A percentile compares a stretch with the other conserved stretches of the same genome.
Evolutionary conservation across 2,329 filamentous ascomycete genomes (phyloP).

Genomic region (Colletotrichum magnum): DNA sequence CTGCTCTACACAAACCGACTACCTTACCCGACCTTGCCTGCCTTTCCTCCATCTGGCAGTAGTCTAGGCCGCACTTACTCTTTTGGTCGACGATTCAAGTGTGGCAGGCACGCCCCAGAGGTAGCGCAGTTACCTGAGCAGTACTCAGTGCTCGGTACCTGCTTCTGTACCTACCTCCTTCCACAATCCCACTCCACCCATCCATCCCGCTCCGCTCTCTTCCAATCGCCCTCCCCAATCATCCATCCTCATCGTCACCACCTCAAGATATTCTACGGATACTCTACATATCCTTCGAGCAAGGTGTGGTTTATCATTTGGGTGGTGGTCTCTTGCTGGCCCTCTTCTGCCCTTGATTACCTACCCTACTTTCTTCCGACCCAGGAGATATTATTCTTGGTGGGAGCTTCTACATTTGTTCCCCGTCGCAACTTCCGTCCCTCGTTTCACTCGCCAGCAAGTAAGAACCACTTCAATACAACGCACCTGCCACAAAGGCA

Average conservation of each 20-base stretch:
- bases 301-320: constrained; percentile 1
- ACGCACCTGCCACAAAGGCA: not conserved
- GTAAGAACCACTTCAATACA: not conserved
- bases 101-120: constrained; percentile 16
- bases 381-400: not conserved
- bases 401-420: not conserved
- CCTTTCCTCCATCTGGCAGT: constrained; percentile 25
- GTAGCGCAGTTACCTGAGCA: not conserved
- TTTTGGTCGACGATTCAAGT: constrained; percentile 25
- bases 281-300: constrained; percentile 5
- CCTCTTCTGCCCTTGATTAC: constrained; percentile 1
- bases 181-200: constrained; percentile 15
- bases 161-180: constrained; percentile 29
- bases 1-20: constrained; percentile 16
- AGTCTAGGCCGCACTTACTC: constrained; percentile 27
- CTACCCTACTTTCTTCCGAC: no score
- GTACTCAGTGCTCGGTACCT: constrained; percentile 34
- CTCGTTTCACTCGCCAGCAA: constrained; percentile 18
- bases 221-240: constrained; percentile 16
- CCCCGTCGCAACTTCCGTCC: constrained; percentile 2
- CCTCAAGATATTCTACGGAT: not conserved
- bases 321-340: not conserved
- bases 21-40: constrained; percentile 12
- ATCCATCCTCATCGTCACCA: constrained; percentile 29
- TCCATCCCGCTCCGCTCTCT: constrained; percentile 13